Conservation (phyloP, 768 basidiomycete genomes). For the Rhodotorula diobovata region DNA sequence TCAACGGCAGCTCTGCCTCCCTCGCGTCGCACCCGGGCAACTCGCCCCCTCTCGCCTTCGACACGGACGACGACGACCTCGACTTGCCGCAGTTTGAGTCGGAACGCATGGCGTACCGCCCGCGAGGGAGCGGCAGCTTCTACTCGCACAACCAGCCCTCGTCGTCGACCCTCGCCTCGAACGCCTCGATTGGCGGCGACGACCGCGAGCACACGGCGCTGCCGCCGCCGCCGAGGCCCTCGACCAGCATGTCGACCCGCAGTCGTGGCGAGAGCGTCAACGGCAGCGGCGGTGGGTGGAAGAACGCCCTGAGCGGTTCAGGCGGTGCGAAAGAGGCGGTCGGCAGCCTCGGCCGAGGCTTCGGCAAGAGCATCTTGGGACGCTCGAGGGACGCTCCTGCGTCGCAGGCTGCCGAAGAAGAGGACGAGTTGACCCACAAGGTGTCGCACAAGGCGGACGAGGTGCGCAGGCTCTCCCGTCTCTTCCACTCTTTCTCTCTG, state of each 20-base stretch:
- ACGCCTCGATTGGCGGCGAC: too few relatives aligned
- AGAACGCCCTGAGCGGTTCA: neutral
- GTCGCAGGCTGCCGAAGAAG: neutral
- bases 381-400: neutral
- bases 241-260: constrained; percentile 26
- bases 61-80: constrained; percentile 10
- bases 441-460: neutral
- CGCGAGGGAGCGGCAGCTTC: neutral
- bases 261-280: neutral
- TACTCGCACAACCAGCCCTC: neutral
- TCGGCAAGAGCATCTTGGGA: neutral
- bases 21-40: constrained; percentile 11
- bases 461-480: neutral
- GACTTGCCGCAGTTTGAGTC: constrained; percentile 2
- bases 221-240: neutral
- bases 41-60: constrained; percentile 20
- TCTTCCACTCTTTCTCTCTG: too few relatives aligned
- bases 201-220: neutral
- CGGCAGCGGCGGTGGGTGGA: constrained; percentile 1
- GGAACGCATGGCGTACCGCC: neutral
- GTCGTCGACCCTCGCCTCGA: neutral
- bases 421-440: constrained; percentile 9
- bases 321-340: neutral
- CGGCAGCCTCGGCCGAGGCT: neutral
- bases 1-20: constrained; percentile 2